These are phyloP conservation scores for Arachis monticola DNA, from an alignment of 331 rosid species.

Conservation along the genomic window DNA sequence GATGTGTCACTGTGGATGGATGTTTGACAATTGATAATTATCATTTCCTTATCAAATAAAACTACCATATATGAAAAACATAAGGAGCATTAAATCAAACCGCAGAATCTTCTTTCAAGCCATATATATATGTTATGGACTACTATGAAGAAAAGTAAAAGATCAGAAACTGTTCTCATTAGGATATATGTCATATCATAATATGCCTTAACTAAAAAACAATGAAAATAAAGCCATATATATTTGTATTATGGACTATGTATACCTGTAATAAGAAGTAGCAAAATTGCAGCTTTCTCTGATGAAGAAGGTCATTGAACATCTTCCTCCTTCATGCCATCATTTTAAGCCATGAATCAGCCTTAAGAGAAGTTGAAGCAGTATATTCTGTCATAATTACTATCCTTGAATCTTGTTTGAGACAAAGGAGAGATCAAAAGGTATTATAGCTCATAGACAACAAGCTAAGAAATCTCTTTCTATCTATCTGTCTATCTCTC, in stretches of 20 bases:
- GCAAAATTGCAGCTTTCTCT: constrained; percentile 50
- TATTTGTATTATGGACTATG: background rate
- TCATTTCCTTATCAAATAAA: constrained; percentile 24
- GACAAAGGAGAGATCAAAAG: constrained; percentile 51
- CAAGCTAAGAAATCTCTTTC: constrained; percentile 61
- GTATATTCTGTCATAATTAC: constrained; percentile 36
- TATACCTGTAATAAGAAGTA: constrained; percentile 66
- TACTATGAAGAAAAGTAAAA: constrained; percentile 18
- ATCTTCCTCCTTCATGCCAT: constrained; percentile 55
- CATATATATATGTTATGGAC: background rate
- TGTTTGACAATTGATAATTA: background rate
- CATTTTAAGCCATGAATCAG: constrained; percentile 42
- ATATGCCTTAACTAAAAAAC: background rate
- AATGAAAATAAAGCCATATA: background rate
- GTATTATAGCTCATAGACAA: constrained; percentile 53
- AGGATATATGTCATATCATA: constrained; percentile 5
- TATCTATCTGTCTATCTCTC: constrained; percentile 12
- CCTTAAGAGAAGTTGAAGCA: background rate
- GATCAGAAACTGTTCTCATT: background rate
- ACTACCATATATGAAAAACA: constrained; percentile 18
- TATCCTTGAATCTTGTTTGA: constrained; percentile 38
- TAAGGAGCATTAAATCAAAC: constrained; percentile 31
- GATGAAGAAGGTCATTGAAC: constrained; percentile 66
- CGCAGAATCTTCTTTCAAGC: constrained; percentile 21
- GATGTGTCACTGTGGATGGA: constrained; percentile 24